A percentile compares a stretch with the other conserved stretches of the same genome.
Evolutionary conservation across 164 flowering plant species (phyloP).

Genomic region (Dillenia suffruticosa): DNA sequence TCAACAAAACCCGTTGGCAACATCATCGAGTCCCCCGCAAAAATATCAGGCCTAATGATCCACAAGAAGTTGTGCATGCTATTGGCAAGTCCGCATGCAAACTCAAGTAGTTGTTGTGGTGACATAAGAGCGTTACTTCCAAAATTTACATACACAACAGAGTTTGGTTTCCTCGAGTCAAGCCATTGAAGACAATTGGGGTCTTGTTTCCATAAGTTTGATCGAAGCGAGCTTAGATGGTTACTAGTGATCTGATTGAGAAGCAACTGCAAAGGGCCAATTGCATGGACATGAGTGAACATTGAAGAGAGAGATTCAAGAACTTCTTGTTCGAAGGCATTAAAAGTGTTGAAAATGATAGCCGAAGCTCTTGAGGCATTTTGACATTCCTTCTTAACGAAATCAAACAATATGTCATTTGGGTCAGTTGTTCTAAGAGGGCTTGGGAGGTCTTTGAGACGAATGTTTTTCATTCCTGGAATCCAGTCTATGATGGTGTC

Average conservation of each 20-base stretch:
- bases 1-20: conserved; percentile 9
- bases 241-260: conserved; percentile 1
- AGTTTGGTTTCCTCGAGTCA: conserved; percentile 12
- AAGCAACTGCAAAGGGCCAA: conserved; percentile 21
- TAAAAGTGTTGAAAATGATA: conserved; percentile 15
- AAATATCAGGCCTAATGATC: conserved; percentile 19
- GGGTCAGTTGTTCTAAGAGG: conserved; percentile 17
- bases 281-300: conserved; percentile 12
- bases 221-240: conserved; percentile 10
- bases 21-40: conserved; percentile 4
- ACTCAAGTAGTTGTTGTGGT: conserved; percentile 22
- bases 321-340: conserved; percentile 13
- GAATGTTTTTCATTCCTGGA: conserved; percentile 15
- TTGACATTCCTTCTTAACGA: neutral
- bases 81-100: conserved; percentile 38
- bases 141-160: conserved; percentile 36
- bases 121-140: conserved; percentile 35
- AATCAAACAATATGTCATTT: conserved; percentile 11
- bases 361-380: conserved; percentile 7
- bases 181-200: conserved; percentile 31
- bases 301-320: conserved; percentile 5
- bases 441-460: conserved; percentile 15
- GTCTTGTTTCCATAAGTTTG: conserved; percentile 34
- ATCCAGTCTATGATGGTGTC: conserved; percentile 15
- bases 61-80: conserved; percentile 14